A percentile compares a stretch with the other conserved stretches of the same genome.
Conservation (phyloP, 2,329 filamentous ascomycete genomes). For the Cordyceps farinosa region DNA sequence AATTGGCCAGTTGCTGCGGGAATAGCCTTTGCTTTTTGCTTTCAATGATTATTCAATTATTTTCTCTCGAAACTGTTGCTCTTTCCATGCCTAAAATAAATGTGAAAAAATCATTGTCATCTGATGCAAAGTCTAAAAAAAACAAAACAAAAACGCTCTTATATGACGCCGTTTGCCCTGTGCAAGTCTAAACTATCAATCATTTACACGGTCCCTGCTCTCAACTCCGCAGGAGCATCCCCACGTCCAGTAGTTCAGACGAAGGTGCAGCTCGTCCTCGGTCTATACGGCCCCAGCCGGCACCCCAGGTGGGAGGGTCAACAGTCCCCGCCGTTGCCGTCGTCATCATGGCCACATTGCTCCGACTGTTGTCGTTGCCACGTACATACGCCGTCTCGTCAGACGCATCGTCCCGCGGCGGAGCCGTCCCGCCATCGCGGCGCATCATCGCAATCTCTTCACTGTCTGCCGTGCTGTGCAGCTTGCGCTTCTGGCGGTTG, state of each 20-base stretch:
- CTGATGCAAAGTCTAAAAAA: not conserved
- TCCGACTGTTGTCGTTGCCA: constrained; percentile 2
- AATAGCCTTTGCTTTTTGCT: not conserved
- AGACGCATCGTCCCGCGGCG: not conserved
- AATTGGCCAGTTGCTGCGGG: not conserved
- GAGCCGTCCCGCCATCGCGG: not conserved
- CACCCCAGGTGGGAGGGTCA: constrained; percentile 28
- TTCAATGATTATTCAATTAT: not conserved
- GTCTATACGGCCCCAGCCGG: constrained; percentile 33
- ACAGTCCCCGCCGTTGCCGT: not conserved
- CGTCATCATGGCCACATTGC: constrained; percentile 13
- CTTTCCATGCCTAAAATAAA: not conserved
- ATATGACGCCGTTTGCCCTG: not conserved
- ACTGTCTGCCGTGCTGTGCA: constrained; percentile 6
- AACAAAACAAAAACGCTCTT: too few relatives aligned
- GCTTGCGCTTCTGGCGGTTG: not conserved
- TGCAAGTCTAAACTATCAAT: constrained; percentile 1
- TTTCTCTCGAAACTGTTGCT: not conserved
- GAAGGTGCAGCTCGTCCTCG: constrained; percentile 23
- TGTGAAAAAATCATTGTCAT: not conserved
- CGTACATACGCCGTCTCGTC: constrained; percentile 9
- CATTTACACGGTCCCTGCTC: constrained; percentile 11
- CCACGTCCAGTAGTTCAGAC: constrained; percentile 34
- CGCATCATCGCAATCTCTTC: constrained; percentile 17
- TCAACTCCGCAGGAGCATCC: constrained; percentile 26